Evolutionary conservation across 352 stramenopile species (phyloP), one percentile per base, ranked within the genome.

Genomic region (Pythium diclinum): DNA sequence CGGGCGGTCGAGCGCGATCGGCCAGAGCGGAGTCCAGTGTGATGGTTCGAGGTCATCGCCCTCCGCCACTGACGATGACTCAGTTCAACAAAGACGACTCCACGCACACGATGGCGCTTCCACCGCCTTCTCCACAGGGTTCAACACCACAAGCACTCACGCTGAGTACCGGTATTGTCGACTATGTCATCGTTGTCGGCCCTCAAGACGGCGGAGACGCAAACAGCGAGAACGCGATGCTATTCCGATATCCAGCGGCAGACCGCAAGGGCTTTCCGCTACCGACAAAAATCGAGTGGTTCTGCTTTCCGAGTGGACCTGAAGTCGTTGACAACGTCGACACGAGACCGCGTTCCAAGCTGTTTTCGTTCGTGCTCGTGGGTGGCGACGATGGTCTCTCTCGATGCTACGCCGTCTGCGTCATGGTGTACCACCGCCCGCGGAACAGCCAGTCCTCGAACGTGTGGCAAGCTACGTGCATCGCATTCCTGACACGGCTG

Each of bases 251-350:
- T 54, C 87, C 87, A n/a, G 33, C 21, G 0, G 63, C 57, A 2
- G 83, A 94, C 61, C 74, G 81, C 7, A 72, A 55, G 6, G 65
- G 80, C 17, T 94, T 91, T 63, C 78, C 85, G 6, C 56, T 94
- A 19, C 87, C 87, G 1, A 95, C 85, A 1, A 95, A 95, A 69
- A 87, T 95, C 53, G 87, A 95, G 67, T 95, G 87, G 86, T 95
- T 95, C 66, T 95, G 87, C 59, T 94, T 94, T 48, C 85, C 87
- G 1, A 73, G 73, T 23, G 87, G 87, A 7, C 74, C 79, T 0
- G 82, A 95, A 69, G 69, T 87, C 25, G 56, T 90, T 6, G 65
- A 67, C 13, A 77, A 89, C 66, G 34, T 57, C 11, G 36, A 75
- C 44, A 51, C 17, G 19, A 65, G 81, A 13, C 87, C 87, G 0